phyloP scores from a whole-genome alignment of 352 stramenopile genomes.

The Blastocystis sp. region DNA sequence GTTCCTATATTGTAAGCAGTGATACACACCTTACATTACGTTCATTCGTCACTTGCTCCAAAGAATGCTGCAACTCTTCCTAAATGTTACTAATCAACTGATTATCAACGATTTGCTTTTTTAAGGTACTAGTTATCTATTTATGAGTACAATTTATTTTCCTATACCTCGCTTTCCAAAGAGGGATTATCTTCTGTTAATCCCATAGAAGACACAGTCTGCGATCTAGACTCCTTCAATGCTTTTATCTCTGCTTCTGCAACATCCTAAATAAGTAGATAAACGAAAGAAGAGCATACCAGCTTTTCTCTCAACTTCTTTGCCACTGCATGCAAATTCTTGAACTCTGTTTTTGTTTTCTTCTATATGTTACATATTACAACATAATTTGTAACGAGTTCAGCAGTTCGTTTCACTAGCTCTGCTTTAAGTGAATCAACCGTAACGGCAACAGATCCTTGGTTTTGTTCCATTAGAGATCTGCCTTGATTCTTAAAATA shows the following conservation, averaged over 20 bases:
- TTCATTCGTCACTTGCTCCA: background rate
- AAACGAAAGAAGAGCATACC: background rate
- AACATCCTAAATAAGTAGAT: background rate
- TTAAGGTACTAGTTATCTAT: background rate
- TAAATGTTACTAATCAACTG: background rate
- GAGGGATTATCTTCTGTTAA: too few relatives aligned
- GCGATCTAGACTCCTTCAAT: background rate
- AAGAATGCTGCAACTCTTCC: background rate
- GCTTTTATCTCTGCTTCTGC: background rate
- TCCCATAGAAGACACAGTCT: background rate
- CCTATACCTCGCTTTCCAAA: too few relatives aligned
- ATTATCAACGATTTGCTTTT: background rate
- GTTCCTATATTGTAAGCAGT: too few relatives aligned
- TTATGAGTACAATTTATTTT: background rate
- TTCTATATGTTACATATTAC: slow-evolving; percentile 7
- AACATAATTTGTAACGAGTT: background rate
- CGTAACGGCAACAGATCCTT: background rate
- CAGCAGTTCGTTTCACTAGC: background rate
- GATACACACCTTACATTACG: background rate
- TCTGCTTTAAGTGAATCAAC: slow-evolving; percentile 22
- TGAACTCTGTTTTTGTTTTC: slow-evolving; percentile 40
- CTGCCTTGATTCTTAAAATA: background rate
- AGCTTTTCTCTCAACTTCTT: slow-evolving; percentile 50
- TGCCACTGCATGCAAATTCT: slow-evolving; percentile 35
- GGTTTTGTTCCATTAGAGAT: background rate